Evolutionary conservation across 352 stramenopile species (phyloP).

Genomic region (Phytophthora aleatoria): DNA sequence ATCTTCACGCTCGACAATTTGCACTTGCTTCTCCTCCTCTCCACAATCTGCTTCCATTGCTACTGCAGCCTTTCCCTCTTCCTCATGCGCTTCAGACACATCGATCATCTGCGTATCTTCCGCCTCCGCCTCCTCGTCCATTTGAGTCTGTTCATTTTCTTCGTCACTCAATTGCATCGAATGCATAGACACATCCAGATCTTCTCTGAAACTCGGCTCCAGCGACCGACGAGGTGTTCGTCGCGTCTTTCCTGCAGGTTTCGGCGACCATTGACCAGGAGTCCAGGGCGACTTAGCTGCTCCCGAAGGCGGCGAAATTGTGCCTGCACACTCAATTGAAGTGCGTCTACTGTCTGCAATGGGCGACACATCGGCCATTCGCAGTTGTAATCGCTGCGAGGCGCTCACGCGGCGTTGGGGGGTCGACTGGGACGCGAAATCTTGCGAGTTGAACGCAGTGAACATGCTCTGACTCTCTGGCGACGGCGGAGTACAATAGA

Average conservation of each 20-base stretch:
- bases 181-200: constrained; percentile 75
- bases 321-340: constrained; percentile 32
- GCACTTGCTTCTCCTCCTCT: constrained; percentile 4
- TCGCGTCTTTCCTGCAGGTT: constrained; percentile 27
- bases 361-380: constrained; percentile 64
- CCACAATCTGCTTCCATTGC: constrained; percentile 4
- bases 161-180: constrained; percentile 73
- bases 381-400: constrained; percentile 57
- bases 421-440: constrained; percentile 41
- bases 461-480: constrained; percentile 45
- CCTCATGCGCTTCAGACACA: constrained; percentile 13
- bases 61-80: constrained; percentile 14
- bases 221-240: constrained; percentile 29
- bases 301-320: constrained; percentile 32
- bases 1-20: constrained; percentile 5
- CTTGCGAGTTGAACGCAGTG: constrained; percentile 61
- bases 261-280: constrained; percentile 24
- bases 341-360: constrained; percentile 41
- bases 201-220: constrained; percentile 28
- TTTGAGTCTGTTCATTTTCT: constrained; percentile 16
- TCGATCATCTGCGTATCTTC: constrained; percentile 43
- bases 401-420: constrained; percentile 34
- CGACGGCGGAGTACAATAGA: constrained; percentile 62
- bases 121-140: constrained; percentile 27
- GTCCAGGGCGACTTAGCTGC: constrained; percentile 39